Base-by-base conservation (phyloP, 495 filamentous ascomycete genomes). In the Podospora australis region DNA sequence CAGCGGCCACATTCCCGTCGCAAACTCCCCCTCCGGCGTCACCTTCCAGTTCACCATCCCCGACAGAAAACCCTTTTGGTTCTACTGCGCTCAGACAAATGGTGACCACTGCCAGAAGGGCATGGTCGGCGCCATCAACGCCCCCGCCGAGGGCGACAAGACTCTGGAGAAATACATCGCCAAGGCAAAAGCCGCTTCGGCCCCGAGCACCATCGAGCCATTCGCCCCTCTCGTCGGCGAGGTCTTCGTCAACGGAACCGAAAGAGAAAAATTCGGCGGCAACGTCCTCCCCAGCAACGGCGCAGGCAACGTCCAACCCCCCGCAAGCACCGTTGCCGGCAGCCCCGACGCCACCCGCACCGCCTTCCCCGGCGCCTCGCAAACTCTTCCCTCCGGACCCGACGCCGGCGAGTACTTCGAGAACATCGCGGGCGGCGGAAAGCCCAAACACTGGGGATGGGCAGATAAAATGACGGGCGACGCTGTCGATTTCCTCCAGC, bases 61-160 rank as follows among this genome's bases (percentile, higher is more conserved):
- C 14, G 70, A 79, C 44, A 62, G 57, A 13, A 69, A 70, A 36
- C 78, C 79, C 1, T 63, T 75, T 39, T 82, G 78, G 78, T 79
- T 78, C 57, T 81, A 80, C 68, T 81, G 78, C 52, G 71, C 68
- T 9, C 77, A 80, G 50, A 62, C 58, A 2, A 57, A 44, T 4
- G 60, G 59, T 35, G 65, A 50, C 2, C 72, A 77, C 53, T 75
- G 72, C 48, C 62, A 71, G 35, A 49, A 55, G 1, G 70, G 70
- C 39, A 72, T 72, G 68, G 68, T 71, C 4, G 67, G 70, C 23
- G 51, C 49, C 23, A 62, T 72, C 51, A 72, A 72, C 39, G 70
- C 70, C 24, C 53, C 43, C 24, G 53, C 46, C 9, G 16, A 16
- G n/a, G 17, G 4, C 24, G 30, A 43, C 2, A 22, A 67, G 44